Evolutionary conservation across 1,139 yeast species (phyloP), one percentile per base, ranked within the genome.

Genomic region (Debaryomyces sp.): DNA sequence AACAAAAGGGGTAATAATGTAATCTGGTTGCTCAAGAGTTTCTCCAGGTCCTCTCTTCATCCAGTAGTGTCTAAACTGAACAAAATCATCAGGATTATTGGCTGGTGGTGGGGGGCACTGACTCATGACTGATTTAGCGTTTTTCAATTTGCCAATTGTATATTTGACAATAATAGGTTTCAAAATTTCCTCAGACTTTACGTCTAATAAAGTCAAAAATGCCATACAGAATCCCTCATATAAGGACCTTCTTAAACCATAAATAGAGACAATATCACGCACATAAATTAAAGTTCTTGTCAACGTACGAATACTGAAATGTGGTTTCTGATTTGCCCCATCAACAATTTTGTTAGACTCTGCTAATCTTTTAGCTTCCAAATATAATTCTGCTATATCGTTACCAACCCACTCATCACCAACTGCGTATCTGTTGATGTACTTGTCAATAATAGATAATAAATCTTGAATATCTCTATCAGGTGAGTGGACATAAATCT

Each of bases 161-260:
- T 79, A 80, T 55, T 85, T 75, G 49, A 77, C 81, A 55, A 94
- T 91, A 15, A 85, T 58, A 1, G 96, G 96, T 54, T 80, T 76
- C 48, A 95, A 71, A 2, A 84, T 51, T 8, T 71, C 68, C 59
- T 89, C 96, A 0, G 97, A 91, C 41, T 75, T 75, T 36, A 77
- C 73, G 62, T 95, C 97, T 35, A 95, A 75, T 38, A 91, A 73
- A 0, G 99, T 95, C 56, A 94, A 72, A 57, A 92, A 90, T 44
- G 96, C 81, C 99, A 95, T 95, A 59, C 96, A 89, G 61, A 94
- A 95, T 8, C 97, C 97, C 72, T 95, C 99, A 66, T 84, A 95
- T 30, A 95, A 71, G 0, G 98, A 83, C 54, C 99, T 78, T 56
- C 99, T 78, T 41, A 94, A 71, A 0, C 98, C 98, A 67, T 91